A percentile compares a stretch with the other conserved stretches of the same genome.
phyloP scores from a whole-genome alignment of 306 rosid species.

The Trichosanthes truncata region DNA sequence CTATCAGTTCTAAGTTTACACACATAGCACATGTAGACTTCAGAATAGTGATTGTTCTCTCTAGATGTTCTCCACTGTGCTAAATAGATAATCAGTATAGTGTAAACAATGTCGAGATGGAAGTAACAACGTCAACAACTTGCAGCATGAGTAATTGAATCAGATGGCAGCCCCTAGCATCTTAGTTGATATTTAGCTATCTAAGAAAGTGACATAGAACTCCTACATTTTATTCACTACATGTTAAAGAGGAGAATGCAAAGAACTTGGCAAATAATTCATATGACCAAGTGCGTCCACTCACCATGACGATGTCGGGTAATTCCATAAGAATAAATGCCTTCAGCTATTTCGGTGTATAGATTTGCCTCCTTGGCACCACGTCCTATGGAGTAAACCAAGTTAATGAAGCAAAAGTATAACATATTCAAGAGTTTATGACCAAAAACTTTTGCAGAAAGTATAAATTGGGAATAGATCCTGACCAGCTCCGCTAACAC shows the following conservation, averaged over 20 bases:
- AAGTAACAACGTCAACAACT: not conserved
- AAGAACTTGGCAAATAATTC: not conserved
- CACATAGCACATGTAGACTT: not conserved
- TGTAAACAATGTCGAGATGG: not conserved
- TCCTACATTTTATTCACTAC: not conserved
- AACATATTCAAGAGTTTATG: not conserved
- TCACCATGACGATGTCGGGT: slow-evolving; percentile 93
- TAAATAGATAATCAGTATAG: not conserved
- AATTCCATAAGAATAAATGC: slow-evolving; percentile 74
- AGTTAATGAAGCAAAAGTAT: slow-evolving; percentile 5
- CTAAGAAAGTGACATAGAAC: not conserved
- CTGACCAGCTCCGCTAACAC: slow-evolving; percentile 95
- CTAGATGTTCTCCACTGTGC: not conserved
- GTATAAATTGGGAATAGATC: slow-evolving; percentile 14
- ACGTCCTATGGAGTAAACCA: slow-evolving; percentile 57
- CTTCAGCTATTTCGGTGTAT: slow-evolving; percentile 84
- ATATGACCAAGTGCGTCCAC: not conserved
- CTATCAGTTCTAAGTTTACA: not conserved
- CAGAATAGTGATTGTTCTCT: not conserved
- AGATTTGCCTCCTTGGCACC: slow-evolving; percentile 73
- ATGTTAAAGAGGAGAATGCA: not conserved
- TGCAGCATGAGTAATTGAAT: not conserved
- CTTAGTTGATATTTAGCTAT: not conserved
- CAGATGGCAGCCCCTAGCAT: not conserved
- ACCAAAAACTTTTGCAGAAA: slow-evolving; percentile 1